A percentile compares a stretch with the other conserved stretches of the same genome.
phyloP scores from a whole-genome alignment of 768 basidiomycete genomes.

The Phylloporus sp. region DNA sequence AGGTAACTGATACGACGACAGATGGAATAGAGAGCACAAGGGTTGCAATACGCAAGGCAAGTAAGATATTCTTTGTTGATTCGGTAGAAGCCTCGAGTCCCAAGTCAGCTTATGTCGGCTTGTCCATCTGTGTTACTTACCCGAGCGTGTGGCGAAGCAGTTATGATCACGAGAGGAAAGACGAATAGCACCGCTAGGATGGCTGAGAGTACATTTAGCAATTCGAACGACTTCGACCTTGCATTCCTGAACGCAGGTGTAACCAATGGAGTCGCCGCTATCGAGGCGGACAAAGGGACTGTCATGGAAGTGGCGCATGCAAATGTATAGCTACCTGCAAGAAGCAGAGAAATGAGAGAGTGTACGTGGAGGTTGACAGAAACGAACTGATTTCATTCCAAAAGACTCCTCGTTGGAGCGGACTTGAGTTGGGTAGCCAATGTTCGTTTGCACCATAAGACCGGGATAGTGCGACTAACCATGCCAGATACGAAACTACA shows the following conservation, averaged over 20 bases:
- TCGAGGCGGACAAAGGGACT: slow-evolving; percentile 60
- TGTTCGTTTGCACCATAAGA: slow-evolving; percentile 48
- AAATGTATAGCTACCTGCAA: slow-evolving; percentile 54
- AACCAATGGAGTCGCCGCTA: slow-evolving; percentile 28
- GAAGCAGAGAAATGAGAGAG: slow-evolving; percentile 3
- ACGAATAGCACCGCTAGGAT: slow-evolving; percentile 46
- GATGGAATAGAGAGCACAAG: slow-evolving; percentile 59
- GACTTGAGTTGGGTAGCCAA: slow-evolving; percentile 30
- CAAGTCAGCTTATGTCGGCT: slow-evolving; percentile 11
- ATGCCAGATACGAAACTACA: slow-evolving; percentile 53
- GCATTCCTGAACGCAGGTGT: slow-evolving; percentile 37
- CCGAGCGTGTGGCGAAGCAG: slow-evolving; percentile 41
- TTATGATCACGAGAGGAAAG: slow-evolving; percentile 55
- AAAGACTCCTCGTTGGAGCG: slow-evolving; percentile 43
- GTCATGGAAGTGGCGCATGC: slow-evolving; percentile 64
- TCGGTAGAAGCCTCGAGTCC: slow-evolving; percentile 5
- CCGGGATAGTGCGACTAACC: slow-evolving; percentile 53
- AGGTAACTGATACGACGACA: slow-evolving; percentile 52
- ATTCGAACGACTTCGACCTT: slow-evolving; percentile 53
- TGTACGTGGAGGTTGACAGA: not conserved
- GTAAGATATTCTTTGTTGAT: slow-evolving; percentile 7
- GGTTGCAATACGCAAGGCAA: slow-evolving; percentile 45
- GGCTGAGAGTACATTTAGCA: slow-evolving; percentile 51
- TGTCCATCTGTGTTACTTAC: slow-evolving; percentile 34
- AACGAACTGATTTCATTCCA: slow-evolving; percentile 67